Percentiles rank a stretch among this genome's conserved stretches.
phyloP scores from a whole-genome alignment of 2,329 filamentous ascomycete species.

The Ramularia endophylla region DNA sequence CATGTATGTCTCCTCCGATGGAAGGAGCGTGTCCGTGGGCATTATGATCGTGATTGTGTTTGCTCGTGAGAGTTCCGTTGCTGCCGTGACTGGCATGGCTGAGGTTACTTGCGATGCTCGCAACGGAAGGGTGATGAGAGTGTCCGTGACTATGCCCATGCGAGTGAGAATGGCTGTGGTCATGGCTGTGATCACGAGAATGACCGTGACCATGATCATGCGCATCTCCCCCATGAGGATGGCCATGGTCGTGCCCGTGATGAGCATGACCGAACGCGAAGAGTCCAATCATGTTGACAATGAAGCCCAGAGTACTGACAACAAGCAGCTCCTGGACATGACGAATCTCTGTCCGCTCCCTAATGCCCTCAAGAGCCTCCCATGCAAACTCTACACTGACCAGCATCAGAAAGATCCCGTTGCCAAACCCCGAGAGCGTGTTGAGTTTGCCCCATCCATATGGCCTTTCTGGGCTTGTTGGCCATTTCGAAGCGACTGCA shows the following conservation, averaged over 20 bases:
- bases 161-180: slow-evolving; percentile 29
- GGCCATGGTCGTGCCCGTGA: slow-evolving; percentile 39
- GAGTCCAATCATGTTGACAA: slow-evolving; percentile 90
- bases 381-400: slow-evolving; percentile 95
- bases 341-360: slow-evolving; percentile 77
- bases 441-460: slow-evolving; percentile 98
- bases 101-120: slow-evolving; percentile 32
- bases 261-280: slow-evolving; percentile 65
- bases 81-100: slow-evolving; percentile 19
- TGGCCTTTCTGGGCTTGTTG: slow-evolving; percentile 78
- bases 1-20: slow-evolving; percentile 11
- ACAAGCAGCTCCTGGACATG: slow-evolving; percentile 80
- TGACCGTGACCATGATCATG: slow-evolving; percentile 39
- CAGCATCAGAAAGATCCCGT: slow-evolving; percentile 90
- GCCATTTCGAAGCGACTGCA: slow-evolving; percentile 95
- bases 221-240: slow-evolving; percentile 45
- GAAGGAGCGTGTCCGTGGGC: slow-evolving; percentile 54
- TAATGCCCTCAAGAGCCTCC: slow-evolving; percentile 82
- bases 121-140: slow-evolving; percentile 11
- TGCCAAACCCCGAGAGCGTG: slow-evolving; percentile 91
- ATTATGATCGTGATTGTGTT: slow-evolving; percentile 42
- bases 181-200: slow-evolving; percentile 24
- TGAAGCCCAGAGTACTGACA: slow-evolving; percentile 77
- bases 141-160: slow-evolving; percentile 32
- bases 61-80: slow-evolving; percentile 2